Base-by-base conservation (phyloP, 208 protist genomes). In the Wallacemonas sp. region DNA sequence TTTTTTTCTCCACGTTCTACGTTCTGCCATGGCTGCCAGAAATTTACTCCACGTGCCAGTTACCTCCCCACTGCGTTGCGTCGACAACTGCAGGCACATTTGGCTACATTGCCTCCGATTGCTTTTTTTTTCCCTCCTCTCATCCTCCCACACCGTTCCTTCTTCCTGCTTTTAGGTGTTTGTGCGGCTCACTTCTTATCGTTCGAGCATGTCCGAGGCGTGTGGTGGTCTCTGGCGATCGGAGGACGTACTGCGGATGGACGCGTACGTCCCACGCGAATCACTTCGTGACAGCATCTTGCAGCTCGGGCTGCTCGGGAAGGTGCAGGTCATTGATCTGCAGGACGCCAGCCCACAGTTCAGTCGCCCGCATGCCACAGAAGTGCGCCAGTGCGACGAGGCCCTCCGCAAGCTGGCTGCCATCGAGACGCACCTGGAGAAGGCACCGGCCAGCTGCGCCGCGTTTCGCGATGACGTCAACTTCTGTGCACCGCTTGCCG, bases 301-400 rank as follows among this genome's bases (percentile, higher is more conserved):
- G n/a, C 72, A 86, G 55, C 54, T 99, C 4, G 97, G 97, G 18
- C 62, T 92, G 23, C 32, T 98, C 2, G 96, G 94, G n/a, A 50
- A 87, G 10, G 77, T 97, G 38, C 81, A 98, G 80, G 97, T 99
- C 68, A 79, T 82, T 33, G 97, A 99, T 79, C 54, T 98, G 76
- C 74, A 84, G 55, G 26, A 23, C 8, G 62, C 84, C 61, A 77
- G 89, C 18, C 88, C 77, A 14, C 65, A 83, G 16, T 98, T 98
- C 73, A 77, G 92, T 61, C 84, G 97, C n/a, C 74, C 81, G n/a
- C 98, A 93, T 57, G 92, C 97, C 0, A 69, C 78, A 20, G 94
- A 98, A 22, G 84, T 99, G 23, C 82, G 93, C 20, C 45, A 83
- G 7, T 98, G 85, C 67, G 94, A 98, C 41, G 97, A 98, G 28